phyloP scores from a whole-genome alignment of 2,329 filamentous ascomycete species.

The Epichloe amarillans region DNA sequence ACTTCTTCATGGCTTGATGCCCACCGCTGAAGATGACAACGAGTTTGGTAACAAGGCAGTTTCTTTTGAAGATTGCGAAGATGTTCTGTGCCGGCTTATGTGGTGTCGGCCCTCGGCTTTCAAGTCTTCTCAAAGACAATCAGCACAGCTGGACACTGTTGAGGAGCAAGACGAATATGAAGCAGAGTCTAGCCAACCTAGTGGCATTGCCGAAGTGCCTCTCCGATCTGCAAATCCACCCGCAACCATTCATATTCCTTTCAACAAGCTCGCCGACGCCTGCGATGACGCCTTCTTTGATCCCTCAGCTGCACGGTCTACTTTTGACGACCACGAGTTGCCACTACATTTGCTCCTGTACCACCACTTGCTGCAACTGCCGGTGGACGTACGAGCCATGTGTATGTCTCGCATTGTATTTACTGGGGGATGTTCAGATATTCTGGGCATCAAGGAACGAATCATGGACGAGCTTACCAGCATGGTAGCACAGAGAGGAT shows the following conservation, averaged over 20 bases:
- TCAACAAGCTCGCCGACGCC: conserved; percentile 57
- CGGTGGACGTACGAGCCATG: conserved; percentile 66
- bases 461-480: conserved; percentile 61
- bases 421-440: conserved; percentile 69
- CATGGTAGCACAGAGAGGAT: conserved; percentile 56
- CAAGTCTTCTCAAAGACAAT: conserved; percentile 23
- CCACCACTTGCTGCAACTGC: conserved; percentile 58
- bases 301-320: conserved; percentile 31
- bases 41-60: conserved; percentile 26
- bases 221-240: conserved; percentile 35
- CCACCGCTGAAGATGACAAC: conserved; percentile 16
- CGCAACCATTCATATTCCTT: conserved; percentile 49
- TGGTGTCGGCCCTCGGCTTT: conserved; percentile 49
- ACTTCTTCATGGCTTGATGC: conserved; percentile 31
- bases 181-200: conserved; percentile 14
- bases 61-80: conserved; percentile 70
- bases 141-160: conserved; percentile 31
- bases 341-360: conserved; percentile 68
- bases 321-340: conserved; percentile 77
- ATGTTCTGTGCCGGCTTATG: conserved; percentile 58
- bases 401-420: conserved; percentile 88
- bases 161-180: conserved; percentile 44
- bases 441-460: conserved; percentile 67
- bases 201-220: conserved; percentile 26
- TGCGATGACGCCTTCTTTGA: conserved; percentile 66